Evolutionary conservation across 805 yeast genomes (phyloP).

Genomic region (Candida nonsorbophila): DNA sequence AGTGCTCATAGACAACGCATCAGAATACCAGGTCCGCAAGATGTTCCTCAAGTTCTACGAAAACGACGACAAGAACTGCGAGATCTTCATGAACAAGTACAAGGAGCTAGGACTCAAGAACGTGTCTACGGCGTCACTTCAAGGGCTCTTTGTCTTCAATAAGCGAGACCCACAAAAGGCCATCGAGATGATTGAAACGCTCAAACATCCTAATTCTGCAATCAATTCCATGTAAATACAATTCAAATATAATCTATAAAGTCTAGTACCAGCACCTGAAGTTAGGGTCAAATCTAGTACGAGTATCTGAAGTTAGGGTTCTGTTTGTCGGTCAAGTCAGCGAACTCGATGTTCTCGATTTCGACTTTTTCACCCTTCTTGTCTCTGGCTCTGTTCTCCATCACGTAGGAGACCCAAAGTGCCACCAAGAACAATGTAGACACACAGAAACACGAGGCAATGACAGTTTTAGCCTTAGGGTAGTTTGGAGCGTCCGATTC

Average conservation of each 20-base stretch:
- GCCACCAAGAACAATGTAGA: slow-evolving; percentile 19
- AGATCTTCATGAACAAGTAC: slow-evolving; percentile 44
- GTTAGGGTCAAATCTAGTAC: slow-evolving; percentile 2
- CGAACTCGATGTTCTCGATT: slow-evolving; percentile 40
- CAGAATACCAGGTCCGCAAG: slow-evolving; percentile 65
- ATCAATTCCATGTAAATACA: not conserved
- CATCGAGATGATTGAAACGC: slow-evolving; percentile 52
- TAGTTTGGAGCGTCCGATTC: slow-evolving; percentile 40
- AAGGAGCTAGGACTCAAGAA: slow-evolving; percentile 38
- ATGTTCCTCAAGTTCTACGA: slow-evolving; percentile 91
- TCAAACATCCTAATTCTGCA: slow-evolving; percentile 24
- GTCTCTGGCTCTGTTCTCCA: slow-evolving; percentile 36
- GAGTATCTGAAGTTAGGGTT: slow-evolving; percentile 49
- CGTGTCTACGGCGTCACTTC: slow-evolving; percentile 90
- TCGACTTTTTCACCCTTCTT: slow-evolving; percentile 10
- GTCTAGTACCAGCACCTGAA: too few relatives aligned
- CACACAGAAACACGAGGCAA: slow-evolving; percentile 28
- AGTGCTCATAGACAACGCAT: slow-evolving; percentile 81
- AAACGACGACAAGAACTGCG: slow-evolving; percentile 47
- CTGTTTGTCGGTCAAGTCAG: slow-evolving; percentile 50
- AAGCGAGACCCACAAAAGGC: slow-evolving; percentile 80
- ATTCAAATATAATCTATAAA: not conserved
- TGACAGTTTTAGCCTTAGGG: slow-evolving; percentile 34
- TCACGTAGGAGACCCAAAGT: slow-evolving; percentile 19
- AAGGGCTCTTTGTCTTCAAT: slow-evolving; percentile 90